These are phyloP conservation scores for Persicaria tinctoria DNA, from an alignment of 148 eudicot species.

Conservation along the genomic window DNA sequence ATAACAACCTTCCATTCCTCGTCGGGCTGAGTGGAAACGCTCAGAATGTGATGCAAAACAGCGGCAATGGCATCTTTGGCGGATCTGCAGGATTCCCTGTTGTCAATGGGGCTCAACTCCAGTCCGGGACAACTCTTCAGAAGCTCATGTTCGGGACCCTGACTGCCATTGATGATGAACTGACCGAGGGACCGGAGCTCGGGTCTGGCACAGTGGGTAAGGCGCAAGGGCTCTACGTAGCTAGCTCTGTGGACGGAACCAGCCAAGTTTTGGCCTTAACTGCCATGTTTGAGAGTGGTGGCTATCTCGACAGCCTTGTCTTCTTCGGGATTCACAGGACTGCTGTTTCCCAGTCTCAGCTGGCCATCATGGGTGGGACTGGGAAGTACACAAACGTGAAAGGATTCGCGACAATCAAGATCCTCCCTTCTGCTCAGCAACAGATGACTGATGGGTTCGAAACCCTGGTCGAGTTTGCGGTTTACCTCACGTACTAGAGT, in stretches of 20 bases:
- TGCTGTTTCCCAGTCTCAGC: slow-evolving; percentile 40
- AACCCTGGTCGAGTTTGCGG: slow-evolving; percentile 57
- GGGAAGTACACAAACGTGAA: slow-evolving; percentile 61
- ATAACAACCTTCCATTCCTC: slow-evolving; percentile 85
- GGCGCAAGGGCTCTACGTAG: slow-evolving; percentile 64
- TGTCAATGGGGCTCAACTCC: slow-evolving; percentile 39
- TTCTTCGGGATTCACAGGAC: slow-evolving; percentile 61
- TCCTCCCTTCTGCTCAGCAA: slow-evolving; percentile 24
- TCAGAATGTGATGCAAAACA: slow-evolving; percentile 45
- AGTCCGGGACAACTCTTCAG: slow-evolving; percentile 39
- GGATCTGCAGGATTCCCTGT: slow-evolving; percentile 53
- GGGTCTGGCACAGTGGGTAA: slow-evolving; percentile 55
- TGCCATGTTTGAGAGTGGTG: slow-evolving; percentile 54
- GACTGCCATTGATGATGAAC: slow-evolving; percentile 63
- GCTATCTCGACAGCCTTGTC: slow-evolving; percentile 46
- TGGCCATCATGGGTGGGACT: slow-evolving; percentile 70
- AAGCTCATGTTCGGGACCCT: slow-evolving; percentile 76
- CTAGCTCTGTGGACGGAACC: slow-evolving; percentile 60
- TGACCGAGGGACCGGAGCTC: slow-evolving; percentile 58
- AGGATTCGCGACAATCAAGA: slow-evolving; percentile 46
- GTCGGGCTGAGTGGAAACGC: slow-evolving; percentile 73
- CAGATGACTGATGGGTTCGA: slow-evolving; percentile 67
- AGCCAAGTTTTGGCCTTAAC: slow-evolving; percentile 72
- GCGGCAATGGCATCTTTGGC: slow-evolving; percentile 17
- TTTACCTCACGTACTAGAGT: slow-evolving; percentile 41